Evolutionary conservation across 2,329 filamentous ascomycete species (phyloP).

Genomic region (Ophiostoma montium): DNA sequence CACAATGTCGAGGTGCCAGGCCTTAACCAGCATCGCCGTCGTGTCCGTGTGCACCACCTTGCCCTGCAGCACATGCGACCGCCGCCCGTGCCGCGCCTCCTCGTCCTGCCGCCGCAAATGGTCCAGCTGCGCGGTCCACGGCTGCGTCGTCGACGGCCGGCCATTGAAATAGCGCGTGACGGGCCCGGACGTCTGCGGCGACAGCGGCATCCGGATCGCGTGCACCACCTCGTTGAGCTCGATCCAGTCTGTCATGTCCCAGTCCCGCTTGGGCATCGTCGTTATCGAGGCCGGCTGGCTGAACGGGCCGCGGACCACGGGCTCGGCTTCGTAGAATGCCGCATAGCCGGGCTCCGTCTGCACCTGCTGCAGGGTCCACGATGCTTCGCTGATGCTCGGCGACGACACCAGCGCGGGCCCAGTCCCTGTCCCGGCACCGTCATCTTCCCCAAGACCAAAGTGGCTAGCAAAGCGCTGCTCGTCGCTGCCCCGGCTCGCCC

Average conservation of each 20-base stretch:
- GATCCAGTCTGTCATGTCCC: constrained; percentile 33
- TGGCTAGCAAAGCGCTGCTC: constrained; percentile 9
- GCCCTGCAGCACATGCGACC: constrained; percentile 25
- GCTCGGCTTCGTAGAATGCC: not conserved
- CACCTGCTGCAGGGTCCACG: not conserved
- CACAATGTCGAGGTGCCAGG: constrained; percentile 44
- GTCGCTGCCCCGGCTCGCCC: not conserved
- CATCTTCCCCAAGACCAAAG: constrained; percentile 9
- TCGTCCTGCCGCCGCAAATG: not conserved
- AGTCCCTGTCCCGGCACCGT: too few relatives aligned
- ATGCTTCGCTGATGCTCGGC: not conserved
- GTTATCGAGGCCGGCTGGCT: constrained; percentile 2
- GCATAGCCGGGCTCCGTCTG: not conserved
- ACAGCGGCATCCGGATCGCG: constrained; percentile 28
- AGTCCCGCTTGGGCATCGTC: constrained; percentile 8
- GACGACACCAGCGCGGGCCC: not conserved
- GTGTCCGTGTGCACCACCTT: constrained; percentile 33
- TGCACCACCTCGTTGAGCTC: constrained; percentile 37
- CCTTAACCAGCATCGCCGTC: constrained; percentile 32
- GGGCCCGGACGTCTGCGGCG: constrained; percentile 17
- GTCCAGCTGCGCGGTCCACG: not conserved
- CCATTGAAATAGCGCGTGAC: too few relatives aligned
- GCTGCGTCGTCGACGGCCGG: too few relatives aligned
- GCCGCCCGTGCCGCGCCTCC: not conserved
- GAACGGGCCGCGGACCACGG: not conserved